Evolutionary conservation across 495 filamentous ascomycete genomes (phyloP).

Genomic region (Penicillium pulvis): DNA sequence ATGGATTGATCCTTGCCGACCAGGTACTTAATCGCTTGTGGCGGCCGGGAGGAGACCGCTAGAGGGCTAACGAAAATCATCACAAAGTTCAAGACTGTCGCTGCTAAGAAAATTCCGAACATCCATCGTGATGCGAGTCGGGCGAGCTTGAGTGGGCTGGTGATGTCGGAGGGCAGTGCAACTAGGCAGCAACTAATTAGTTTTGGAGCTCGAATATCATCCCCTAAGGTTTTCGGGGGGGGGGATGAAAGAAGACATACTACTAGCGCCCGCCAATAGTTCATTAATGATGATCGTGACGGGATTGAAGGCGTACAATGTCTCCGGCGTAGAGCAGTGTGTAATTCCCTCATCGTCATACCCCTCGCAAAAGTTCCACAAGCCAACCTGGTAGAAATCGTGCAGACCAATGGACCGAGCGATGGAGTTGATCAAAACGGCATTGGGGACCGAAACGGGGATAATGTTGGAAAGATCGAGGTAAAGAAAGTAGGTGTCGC

Average conservation of each 20-base stretch:
- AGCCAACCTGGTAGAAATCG: constrained; percentile 90
- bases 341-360: constrained; percentile 73
- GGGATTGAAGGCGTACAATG: constrained; percentile 88
- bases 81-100: constrained; percentile 65
- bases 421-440: constrained; percentile 78
- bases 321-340: constrained; percentile 64
- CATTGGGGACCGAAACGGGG: constrained; percentile 72
- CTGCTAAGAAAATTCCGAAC: constrained; percentile 84
- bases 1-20: constrained; percentile 5
- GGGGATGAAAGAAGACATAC: constrained; percentile 44
- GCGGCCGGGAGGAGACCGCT: constrained; percentile 56
- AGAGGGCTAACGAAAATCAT: constrained; percentile 64
- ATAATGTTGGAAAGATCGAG: constrained; percentile 85
- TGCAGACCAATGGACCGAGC: constrained; percentile 86
- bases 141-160: constrained; percentile 71
- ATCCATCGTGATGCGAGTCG: constrained; percentile 82
- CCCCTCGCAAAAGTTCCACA: constrained; percentile 91
- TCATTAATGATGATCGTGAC: constrained; percentile 76
- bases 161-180: constrained; percentile 72
- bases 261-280: constrained; percentile 76
- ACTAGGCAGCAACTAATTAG: constrained; percentile 46
- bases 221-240: neutral
- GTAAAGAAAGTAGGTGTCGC: constrained; percentile 76
- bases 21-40: constrained; percentile 35
- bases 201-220: neutral